Evolutionary conservation across 257 asterid genomes (phyloP).

Genomic region (Nicotiana knightiana): DNA sequence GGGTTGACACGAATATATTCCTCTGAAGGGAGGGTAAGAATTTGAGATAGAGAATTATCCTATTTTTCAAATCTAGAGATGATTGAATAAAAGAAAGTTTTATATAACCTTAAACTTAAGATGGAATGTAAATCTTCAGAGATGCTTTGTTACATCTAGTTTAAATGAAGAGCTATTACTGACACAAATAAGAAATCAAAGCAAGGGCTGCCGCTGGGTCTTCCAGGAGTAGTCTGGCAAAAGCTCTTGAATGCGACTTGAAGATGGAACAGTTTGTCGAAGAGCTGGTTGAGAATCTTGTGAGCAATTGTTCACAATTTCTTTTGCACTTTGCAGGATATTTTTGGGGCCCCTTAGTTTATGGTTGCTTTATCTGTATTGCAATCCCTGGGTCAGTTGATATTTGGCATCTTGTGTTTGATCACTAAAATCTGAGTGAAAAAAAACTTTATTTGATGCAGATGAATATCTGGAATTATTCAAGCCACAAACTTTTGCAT

Average conservation of each 20-base stretch:
- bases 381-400: neutral
- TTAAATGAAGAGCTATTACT: neutral
- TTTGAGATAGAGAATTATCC: neutral
- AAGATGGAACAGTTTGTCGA: neutral
- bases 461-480: constrained; percentile 90
- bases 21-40: neutral
- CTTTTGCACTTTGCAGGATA: neutral
- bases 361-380: neutral
- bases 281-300: neutral
- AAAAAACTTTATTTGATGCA: constrained; percentile 33
- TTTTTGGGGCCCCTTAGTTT: neutral
- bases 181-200: neutral
- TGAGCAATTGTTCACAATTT: neutral
- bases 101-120: neutral
- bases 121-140: neutral
- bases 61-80: neutral
- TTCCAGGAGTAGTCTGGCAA: neutral
- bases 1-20: neutral
- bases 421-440: neutral
- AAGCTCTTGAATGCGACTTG: neutral
- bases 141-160: constrained; percentile 6
- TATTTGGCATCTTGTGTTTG: neutral
- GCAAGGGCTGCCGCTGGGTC: neutral
- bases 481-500: constrained; percentile 64
- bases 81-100: neutral